Evolutionary conservation across 768 basidiomycete species (phyloP), one percentile per base, ranked within the genome.

Genomic region (Russula virescens): DNA sequence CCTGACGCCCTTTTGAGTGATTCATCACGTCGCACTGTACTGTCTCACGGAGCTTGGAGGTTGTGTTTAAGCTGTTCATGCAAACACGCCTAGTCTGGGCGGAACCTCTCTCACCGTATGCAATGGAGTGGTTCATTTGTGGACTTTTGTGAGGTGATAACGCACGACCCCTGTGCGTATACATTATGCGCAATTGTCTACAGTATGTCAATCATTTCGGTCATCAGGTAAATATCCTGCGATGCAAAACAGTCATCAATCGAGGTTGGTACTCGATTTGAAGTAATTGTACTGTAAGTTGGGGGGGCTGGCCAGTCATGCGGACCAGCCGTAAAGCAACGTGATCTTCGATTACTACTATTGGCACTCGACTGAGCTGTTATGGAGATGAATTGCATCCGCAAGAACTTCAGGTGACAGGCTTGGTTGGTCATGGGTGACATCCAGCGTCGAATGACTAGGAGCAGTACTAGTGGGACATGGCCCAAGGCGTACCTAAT

Each of bases 41-140:
- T 46, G 45, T 62, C 46, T 50, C 21, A 50, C 50, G 62, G 62
- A 63, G 13, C 62, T 63, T 47, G 56, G 34, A 26, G 21, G 19
- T 5, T n/a, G 19, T 23, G 19, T 34, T 21, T 16, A 11, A 53
- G 59, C 34, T 43, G 23, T 50, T 26, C 23, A 35, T 46, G 52
- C 16, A 14, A 40, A 55, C 25, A 31, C 14, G 19, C 43, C 51
- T 23, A 28, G 34, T 6, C 34, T 13, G 26, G 43, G 21, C 49
- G 51, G 35, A 35, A 52, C 35, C 21, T 14, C 23, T 31, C 16
- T 43, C n/a, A n/a, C n/a, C 18, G 42, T 11, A 40, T 16, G 14
- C 14, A 3, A 18, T 49, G 14, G 46, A 21, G 13, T 14, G 26
- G 9, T 51, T 7, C 10, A n/a, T 34, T 34, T 31, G 31, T 31